Percentiles rank a stretch among this genome's conserved stretches.
phyloP scores from a whole-genome alignment of 345 rosid genomes.

The Noccaea caerulescens region DNA sequence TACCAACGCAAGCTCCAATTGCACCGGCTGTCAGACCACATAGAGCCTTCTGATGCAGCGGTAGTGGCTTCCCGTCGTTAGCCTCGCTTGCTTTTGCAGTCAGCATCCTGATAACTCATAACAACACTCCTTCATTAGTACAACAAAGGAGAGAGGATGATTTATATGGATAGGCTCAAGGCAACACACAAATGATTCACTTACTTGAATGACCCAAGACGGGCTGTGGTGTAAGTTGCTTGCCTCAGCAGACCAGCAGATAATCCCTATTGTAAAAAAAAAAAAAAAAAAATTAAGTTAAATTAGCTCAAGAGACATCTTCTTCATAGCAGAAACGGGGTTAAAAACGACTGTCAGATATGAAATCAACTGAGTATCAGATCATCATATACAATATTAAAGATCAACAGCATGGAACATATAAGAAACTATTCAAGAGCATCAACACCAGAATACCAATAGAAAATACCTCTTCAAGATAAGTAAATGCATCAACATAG shows the following conservation, averaged over 20 bases:
- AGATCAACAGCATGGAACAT: conserved; percentile 22
- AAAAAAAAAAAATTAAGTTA: neutral
- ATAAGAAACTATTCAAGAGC: neutral
- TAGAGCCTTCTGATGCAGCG: conserved; percentile 92
- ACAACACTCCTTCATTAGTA: conserved; percentile 17
- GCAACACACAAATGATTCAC: conserved; percentile 31
- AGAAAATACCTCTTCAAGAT: conserved; percentile 8
- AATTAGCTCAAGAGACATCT: conserved; percentile 7
- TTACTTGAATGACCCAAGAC: conserved; percentile 96
- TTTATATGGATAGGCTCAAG: neutral
- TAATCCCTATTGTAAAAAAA: conserved; percentile 60
- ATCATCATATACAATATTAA: conserved; percentile 8
- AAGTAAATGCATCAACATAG: conserved; percentile 13
- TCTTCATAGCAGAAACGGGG: conserved; percentile 11
- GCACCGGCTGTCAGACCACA: conserved; percentile 99
- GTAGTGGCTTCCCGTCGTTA: conserved; percentile 96
- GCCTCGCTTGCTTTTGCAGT: conserved; percentile 85
- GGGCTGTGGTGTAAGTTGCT: conserved; percentile 97
- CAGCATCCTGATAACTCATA: conserved; percentile 64
- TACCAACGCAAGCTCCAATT: conserved; percentile 89
- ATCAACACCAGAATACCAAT: neutral
- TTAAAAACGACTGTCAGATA: neutral
- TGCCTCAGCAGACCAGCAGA: conserved; percentile 96
- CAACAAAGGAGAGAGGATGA: neutral
- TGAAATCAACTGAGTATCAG: neutral